phyloP scores from a whole-genome alignment of 495 filamentous ascomycete genomes.

The Penicillium roqueforti region DNA sequence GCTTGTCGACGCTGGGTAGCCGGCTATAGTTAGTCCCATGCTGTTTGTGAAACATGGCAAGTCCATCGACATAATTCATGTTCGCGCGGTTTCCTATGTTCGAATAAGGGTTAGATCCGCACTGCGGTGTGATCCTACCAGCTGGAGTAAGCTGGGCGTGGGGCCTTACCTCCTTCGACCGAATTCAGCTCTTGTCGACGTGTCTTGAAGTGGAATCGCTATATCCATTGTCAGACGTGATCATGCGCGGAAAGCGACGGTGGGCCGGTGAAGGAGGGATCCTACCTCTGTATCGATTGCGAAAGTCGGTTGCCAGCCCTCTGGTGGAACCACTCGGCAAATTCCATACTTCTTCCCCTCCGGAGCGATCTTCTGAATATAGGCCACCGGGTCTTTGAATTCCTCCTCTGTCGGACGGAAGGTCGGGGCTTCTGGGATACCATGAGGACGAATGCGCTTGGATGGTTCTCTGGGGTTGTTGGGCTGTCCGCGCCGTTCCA shows the following conservation, averaged over 20 bases:
- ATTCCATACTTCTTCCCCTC: slow-evolving; percentile 85
- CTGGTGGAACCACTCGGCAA: slow-evolving; percentile 91
- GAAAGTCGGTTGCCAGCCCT: slow-evolving; percentile 89
- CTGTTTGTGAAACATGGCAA: slow-evolving; percentile 95
- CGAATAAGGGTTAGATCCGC: slow-evolving; percentile 32
- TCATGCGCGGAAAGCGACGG: background rate
- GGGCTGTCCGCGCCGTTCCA: slow-evolving; percentile 82
- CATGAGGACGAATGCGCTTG: slow-evolving; percentile 75
- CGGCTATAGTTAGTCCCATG: slow-evolving; percentile 91
- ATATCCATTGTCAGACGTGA: slow-evolving; percentile 11
- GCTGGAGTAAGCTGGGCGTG: slow-evolving; percentile 26
- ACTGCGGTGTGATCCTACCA: slow-evolving; percentile 31
- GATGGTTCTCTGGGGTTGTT: slow-evolving; percentile 68
- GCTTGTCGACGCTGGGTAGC: slow-evolving; percentile 95
- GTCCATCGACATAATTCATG: slow-evolving; percentile 91
- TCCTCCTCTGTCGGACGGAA: slow-evolving; percentile 89
- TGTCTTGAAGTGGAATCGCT: slow-evolving; percentile 97
- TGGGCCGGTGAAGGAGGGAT: slow-evolving; percentile 9
- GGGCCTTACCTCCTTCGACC: slow-evolving; percentile 88
- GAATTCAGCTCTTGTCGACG: slow-evolving; percentile 97
- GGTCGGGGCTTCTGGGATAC: slow-evolving; percentile 84
- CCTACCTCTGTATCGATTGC: slow-evolving; percentile 95
- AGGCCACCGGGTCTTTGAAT: slow-evolving; percentile 89
- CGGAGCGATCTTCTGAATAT: slow-evolving; percentile 81
- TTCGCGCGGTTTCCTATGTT: slow-evolving; percentile 83